These are phyloP conservation scores for Cercospora janseana DNA, from an alignment of 2,329 filamentous ascomycete species.

Conservation along the genomic window DNA sequence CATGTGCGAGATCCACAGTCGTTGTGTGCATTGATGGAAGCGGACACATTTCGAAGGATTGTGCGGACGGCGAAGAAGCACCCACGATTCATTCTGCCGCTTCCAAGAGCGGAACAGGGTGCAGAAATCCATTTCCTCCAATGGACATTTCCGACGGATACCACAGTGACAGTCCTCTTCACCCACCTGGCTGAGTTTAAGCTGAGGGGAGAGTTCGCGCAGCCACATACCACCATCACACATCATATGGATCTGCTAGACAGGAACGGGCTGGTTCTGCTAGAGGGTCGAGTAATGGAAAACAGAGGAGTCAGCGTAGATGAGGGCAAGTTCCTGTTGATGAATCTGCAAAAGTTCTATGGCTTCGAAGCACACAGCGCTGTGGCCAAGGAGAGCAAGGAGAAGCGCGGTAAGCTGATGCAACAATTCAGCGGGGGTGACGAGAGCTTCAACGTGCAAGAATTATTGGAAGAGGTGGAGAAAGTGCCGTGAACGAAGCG, in stretches of 20 bases:
- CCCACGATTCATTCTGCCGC: slow-evolving; percentile 87
- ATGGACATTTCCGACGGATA: slow-evolving; percentile 80
- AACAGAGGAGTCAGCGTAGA: slow-evolving; percentile 72
- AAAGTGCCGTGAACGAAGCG: slow-evolving; percentile 52
- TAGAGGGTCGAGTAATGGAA: slow-evolving; percentile 78
- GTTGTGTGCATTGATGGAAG: slow-evolving; percentile 79
- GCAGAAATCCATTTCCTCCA: slow-evolving; percentile 96
- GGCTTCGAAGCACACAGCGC: slow-evolving; percentile 56
- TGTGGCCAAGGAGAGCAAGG: slow-evolving; percentile 69
- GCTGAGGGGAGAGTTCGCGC: slow-evolving; percentile 79
- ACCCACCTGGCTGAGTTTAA: slow-evolving; percentile 94
- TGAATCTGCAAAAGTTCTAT: slow-evolving; percentile 95
- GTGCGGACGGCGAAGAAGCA: slow-evolving; percentile 67
- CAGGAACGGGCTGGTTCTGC: slow-evolving; percentile 75
- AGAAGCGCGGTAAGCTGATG: slow-evolving; percentile 66
- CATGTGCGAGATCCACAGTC: slow-evolving; percentile 71
- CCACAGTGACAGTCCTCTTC: slow-evolving; percentile 68
- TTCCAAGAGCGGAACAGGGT: slow-evolving; percentile 65
- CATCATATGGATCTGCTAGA: slow-evolving; percentile 79
- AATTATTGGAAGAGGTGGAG: slow-evolving; percentile 85
- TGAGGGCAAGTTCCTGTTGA: slow-evolving; percentile 84
- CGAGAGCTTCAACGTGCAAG: slow-evolving; percentile 74
- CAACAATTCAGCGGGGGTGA: slow-evolving; percentile 82
- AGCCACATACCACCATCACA: slow-evolving; percentile 90
- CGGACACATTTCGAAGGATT: slow-evolving; percentile 71